Evolutionary conservation across 306 rosid genomes (phyloP).

Genomic region (Casuarina equisetifolia): DNA sequence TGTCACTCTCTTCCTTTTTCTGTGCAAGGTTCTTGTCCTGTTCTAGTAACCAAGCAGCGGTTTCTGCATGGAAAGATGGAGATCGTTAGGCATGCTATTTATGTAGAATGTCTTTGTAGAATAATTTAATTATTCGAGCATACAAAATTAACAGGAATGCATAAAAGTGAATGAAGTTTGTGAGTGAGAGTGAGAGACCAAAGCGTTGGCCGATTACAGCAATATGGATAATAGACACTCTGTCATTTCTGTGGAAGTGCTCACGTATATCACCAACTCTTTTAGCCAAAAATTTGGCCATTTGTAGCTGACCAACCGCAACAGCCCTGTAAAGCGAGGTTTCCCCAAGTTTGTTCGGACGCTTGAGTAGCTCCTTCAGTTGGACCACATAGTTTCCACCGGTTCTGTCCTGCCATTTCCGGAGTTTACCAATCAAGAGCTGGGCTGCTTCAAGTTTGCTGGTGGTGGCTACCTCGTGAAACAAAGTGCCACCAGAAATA

Average conservation of each 20-base stretch:
- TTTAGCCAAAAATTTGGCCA: neutral
- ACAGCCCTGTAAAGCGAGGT: neutral
- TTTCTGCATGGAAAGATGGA: neutral
- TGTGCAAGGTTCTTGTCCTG: neutral
- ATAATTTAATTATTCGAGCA: neutral
- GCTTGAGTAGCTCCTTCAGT: neutral
- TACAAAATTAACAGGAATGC: no score
- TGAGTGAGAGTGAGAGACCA: neutral
- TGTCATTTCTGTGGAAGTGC: neutral
- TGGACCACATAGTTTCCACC: neutral
- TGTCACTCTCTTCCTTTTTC: neutral
- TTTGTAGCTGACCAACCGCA: neutral
- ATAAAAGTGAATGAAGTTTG: no score
- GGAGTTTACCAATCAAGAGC: neutral
- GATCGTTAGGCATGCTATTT: neutral
- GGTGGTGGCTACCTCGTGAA: neutral
- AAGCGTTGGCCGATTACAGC: neutral
- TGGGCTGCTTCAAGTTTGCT: neutral
- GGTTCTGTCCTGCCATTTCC: no score
- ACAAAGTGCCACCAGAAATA: neutral
- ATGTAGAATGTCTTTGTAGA: neutral
- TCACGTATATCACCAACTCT: neutral
- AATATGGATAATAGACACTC: neutral
- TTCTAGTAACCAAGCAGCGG: neutral
- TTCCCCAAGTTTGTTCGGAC: neutral